phyloP scores from a whole-genome alignment of 768 basidiomycete genomes.

The Hypholoma sublateritium region DNA sequence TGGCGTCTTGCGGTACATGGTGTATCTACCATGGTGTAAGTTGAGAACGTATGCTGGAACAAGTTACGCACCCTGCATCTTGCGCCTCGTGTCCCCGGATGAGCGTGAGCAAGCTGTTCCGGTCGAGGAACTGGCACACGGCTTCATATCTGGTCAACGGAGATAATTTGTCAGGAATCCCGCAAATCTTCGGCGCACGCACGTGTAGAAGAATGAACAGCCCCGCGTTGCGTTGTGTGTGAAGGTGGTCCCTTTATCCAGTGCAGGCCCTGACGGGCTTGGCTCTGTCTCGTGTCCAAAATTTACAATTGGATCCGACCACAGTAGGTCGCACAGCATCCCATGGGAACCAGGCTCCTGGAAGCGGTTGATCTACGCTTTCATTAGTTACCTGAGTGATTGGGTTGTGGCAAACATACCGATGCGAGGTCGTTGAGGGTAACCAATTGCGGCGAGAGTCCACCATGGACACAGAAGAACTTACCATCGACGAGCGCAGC shows the following conservation, averaged over 20 bases:
- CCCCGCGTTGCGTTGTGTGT: slow-evolving; percentile 86
- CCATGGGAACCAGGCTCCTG: slow-evolving; percentile 92
- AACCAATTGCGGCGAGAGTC: slow-evolving; percentile 84
- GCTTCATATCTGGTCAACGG: slow-evolving; percentile 61
- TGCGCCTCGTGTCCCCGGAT: slow-evolving; percentile 98
- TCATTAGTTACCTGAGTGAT: slow-evolving; percentile 1
- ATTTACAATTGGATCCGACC: slow-evolving; percentile 91
- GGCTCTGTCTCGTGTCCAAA: slow-evolving; percentile 81
- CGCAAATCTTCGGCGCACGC: slow-evolving; percentile 26
- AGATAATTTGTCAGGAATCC: background rate
- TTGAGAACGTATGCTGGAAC: background rate
- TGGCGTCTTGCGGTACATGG: slow-evolving; percentile 94
- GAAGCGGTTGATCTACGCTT: slow-evolving; percentile 82
- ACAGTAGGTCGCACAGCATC: slow-evolving; percentile 90
- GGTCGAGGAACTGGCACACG: slow-evolving; percentile 90
- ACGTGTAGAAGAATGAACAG: slow-evolving; percentile 94
- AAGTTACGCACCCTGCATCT: slow-evolving; percentile 75
- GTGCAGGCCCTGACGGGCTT: slow-evolving; percentile 43
- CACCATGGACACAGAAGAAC: slow-evolving; percentile 98
- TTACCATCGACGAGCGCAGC: slow-evolving; percentile 91
- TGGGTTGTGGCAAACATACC: slow-evolving; percentile 10
- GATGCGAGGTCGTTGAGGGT: slow-evolving; percentile 63
- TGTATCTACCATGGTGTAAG: slow-evolving; percentile 50
- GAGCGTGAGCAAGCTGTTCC: slow-evolving; percentile 88
- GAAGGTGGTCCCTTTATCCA: slow-evolving; percentile 61